phyloP scores from a whole-genome alignment of 1,284 basidiomycete species.

The Takashimella koratensis region DNA sequence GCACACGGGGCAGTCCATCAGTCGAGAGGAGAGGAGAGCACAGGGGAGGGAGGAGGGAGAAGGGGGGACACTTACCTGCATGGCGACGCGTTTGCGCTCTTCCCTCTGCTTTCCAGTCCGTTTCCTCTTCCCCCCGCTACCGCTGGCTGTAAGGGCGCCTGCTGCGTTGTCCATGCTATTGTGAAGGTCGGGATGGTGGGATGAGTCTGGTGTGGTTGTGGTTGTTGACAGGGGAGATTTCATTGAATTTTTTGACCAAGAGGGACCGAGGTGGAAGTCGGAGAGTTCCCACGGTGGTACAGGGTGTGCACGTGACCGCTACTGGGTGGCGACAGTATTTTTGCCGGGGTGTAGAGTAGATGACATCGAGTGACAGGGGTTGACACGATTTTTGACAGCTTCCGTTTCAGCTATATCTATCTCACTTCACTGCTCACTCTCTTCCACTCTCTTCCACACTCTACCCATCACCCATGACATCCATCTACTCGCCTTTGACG shows the following conservation, averaged over 20 bases:
- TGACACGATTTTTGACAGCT: neutral
- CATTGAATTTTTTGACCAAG: neutral
- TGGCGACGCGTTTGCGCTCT: constrained; percentile 39
- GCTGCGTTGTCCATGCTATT: constrained; percentile 6
- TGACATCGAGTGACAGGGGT: neutral
- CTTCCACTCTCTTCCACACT: neutral
- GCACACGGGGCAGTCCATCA: neutral
- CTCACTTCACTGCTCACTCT: too few relatives aligned
- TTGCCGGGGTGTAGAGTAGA: neutral
- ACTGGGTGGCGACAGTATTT: neutral
- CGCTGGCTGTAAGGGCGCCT: constrained; percentile 2
- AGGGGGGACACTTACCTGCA: constrained; percentile 19
- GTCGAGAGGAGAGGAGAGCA: neutral
- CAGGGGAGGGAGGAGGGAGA: neutral
- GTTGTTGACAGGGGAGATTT: neutral
- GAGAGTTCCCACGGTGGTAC: neutral
- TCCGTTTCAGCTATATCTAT: neutral
- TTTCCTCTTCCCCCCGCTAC: constrained; percentile 41
- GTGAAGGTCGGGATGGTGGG: neutral
- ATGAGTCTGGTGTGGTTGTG: neutral
- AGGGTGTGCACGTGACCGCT: neutral
- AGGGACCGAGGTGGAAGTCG: neutral
- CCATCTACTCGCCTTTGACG: neutral
- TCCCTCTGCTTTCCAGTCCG: constrained; percentile 46
- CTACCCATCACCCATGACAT: neutral